Percentiles rank a stretch among this genome's conserved stretches.
These are phyloP conservation scores for Trametes sp. DNA, from an alignment of 1,284 basidiomycete species.

Conservation along the genomic window DNA sequence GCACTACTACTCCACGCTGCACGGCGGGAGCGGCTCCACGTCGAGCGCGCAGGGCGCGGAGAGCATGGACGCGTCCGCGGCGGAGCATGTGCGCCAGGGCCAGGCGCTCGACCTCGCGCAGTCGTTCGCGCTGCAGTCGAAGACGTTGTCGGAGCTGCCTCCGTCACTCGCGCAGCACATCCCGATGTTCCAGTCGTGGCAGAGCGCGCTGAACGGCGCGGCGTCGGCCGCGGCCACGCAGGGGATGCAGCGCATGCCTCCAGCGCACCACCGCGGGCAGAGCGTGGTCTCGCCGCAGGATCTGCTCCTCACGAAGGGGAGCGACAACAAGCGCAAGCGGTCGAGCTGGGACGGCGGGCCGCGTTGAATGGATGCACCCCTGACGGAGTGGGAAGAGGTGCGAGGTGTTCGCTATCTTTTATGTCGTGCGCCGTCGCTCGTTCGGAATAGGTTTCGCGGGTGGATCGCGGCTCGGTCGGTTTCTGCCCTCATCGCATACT, in stretches of 20 bases:
- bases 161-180: conserved; percentile 43
- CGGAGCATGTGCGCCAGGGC: conserved; percentile 50
- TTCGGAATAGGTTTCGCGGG: not conserved
- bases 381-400: not conserved
- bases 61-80: conserved; percentile 29
- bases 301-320: conserved; percentile 58
- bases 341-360: conserved; percentile 76
- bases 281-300: conserved; percentile 77
- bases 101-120: conserved; percentile 74
- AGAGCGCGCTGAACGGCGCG: conserved; percentile 28
- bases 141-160: conserved; percentile 37
- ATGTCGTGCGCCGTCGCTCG: not conserved
- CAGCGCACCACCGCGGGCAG: conserved; percentile 66
- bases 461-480: not conserved
- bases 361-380: conserved; percentile 30
- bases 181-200: conserved; percentile 33
- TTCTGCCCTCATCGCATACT: not conserved
- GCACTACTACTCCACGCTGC: conserved; percentile 62
- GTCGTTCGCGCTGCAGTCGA: conserved; percentile 42
- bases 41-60: conserved; percentile 10
- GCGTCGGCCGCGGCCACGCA: conserved; percentile 24
- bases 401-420: not conserved
- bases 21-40: conserved; percentile 35
- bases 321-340: conserved; percentile 73
- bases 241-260: conserved; percentile 39